phyloP scores from a whole-genome alignment of 495 filamentous ascomycete species.

The Neurospora sp. region DNA sequence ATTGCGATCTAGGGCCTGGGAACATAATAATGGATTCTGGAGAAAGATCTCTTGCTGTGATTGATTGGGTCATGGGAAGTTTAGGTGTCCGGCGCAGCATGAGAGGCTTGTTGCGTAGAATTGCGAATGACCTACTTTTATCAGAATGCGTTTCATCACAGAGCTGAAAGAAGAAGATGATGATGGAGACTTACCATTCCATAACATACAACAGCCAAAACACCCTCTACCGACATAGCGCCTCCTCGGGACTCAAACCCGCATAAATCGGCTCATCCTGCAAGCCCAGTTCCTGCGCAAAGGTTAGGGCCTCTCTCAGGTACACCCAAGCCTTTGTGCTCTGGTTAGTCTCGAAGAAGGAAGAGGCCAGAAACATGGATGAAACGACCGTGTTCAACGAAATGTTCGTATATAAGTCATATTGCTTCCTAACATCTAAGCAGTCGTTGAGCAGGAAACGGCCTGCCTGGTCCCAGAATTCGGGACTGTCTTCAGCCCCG shows the following conservation, averaged over 20 bases:
- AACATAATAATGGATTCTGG: too few species aligned
- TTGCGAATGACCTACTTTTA: conserved; percentile 16
- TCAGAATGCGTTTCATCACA: not conserved
- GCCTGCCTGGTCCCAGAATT: conserved; percentile 23
- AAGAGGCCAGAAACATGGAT: conserved; percentile 25
- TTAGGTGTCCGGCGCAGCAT: conserved; percentile 37
- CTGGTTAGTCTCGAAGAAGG: conserved; percentile 27
- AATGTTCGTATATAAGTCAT: conserved; percentile 25
- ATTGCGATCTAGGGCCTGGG: too few species aligned
- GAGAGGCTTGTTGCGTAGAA: conserved; percentile 46
- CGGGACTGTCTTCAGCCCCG: conserved; percentile 10
- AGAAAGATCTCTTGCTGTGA: too few species aligned
- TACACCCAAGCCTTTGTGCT: conserved; percentile 46
- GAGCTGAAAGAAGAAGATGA: not conserved
- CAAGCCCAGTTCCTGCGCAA: conserved; percentile 49
- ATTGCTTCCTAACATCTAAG: conserved; percentile 19
- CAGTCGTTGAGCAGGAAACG: conserved; percentile 28
- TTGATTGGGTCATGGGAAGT: conserved; percentile 35
- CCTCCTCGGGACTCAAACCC: conserved; percentile 34
- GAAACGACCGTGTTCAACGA: conserved; percentile 22
- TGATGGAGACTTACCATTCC: conserved; percentile 32
- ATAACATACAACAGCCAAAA: conserved; percentile 59
- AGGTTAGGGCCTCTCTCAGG: conserved; percentile 50
- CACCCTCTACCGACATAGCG: conserved; percentile 43
- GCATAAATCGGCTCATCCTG: conserved; percentile 47